A percentile compares a stretch with the other conserved stretches of the same genome.
Evolutionary conservation across 1,284 basidiomycete species (phyloP).

Genomic region (Trichosporon coremiiforme): DNA sequence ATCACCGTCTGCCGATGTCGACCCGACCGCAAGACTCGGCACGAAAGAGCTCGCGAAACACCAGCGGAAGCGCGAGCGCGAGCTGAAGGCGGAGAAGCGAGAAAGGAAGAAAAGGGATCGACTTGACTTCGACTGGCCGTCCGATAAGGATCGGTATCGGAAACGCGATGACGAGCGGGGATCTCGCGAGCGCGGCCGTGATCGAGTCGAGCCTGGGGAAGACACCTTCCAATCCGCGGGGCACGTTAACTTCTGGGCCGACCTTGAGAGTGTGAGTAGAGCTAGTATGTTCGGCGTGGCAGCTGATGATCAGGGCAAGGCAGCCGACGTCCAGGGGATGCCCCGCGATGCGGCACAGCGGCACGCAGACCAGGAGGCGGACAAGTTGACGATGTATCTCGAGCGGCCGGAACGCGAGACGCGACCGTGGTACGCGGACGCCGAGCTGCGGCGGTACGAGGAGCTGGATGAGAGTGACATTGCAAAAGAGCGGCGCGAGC

Average conservation of each 20-base stretch:
- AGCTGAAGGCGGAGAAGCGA: conserved; percentile 37
- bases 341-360: conserved; percentile 41
- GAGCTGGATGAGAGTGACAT: conserved; percentile 52
- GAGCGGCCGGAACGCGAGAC: conserved; percentile 55
- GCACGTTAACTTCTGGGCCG: conserved; percentile 56
- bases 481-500: conserved; percentile 45
- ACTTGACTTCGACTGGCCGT: conserved; percentile 54
- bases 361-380: conserved; percentile 49
- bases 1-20: conserved; percentile 32
- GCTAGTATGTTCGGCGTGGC: too few species aligned
- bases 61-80: conserved; percentile 37
- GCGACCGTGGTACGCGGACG: conserved; percentile 56
- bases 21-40: not conserved
- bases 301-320: conserved; percentile 22
- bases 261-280: conserved; percentile 50
- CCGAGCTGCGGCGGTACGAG: conserved; percentile 49
- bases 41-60: conserved; percentile 25
- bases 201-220: conserved; percentile 29
- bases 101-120: conserved; percentile 27
- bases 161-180: conserved; percentile 29
- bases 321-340: conserved; percentile 2
- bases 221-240: conserved; percentile 36
- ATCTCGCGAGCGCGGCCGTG: conserved; percentile 3
- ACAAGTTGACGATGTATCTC: conserved; percentile 56
- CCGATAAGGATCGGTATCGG: conserved; percentile 35